Conservation (phyloP, 352 stramenopile genomes). For the Thalassiosira exigua region DNA sequence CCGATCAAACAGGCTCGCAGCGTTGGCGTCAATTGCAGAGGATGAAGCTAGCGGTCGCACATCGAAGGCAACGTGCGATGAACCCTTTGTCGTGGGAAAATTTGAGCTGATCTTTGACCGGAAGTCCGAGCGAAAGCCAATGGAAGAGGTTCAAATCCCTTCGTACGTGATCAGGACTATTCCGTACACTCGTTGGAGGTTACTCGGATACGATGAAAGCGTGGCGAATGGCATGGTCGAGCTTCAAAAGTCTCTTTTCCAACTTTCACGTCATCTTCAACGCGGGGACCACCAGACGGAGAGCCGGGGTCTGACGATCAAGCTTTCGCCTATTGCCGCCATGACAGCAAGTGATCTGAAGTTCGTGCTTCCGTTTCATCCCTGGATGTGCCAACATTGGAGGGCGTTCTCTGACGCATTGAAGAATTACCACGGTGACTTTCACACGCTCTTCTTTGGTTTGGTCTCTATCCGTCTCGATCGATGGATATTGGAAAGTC, state of each 20-base stretch:
- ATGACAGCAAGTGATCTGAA: slow-evolving; percentile 11
- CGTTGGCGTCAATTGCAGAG: too few species aligned
- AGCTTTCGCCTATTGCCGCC: not conserved
- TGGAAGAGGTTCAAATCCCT: slow-evolving; percentile 2
- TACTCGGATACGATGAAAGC: slow-evolving; percentile 1
- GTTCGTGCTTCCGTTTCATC: slow-evolving; percentile 8
- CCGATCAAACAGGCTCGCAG: too few species aligned
- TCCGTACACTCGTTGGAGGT: slow-evolving; percentile 10
- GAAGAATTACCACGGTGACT: slow-evolving; percentile 1
- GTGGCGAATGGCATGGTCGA: not conserved
- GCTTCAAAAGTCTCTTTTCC: not conserved
- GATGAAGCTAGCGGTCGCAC: too few species aligned
- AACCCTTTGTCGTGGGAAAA: slow-evolving; percentile 4
- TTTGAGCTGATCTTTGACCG: slow-evolving; percentile 2
- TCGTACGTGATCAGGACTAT: not conserved
- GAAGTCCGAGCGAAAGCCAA: not conserved
- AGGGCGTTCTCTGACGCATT: slow-evolving; percentile 9
- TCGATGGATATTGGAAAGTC: slow-evolving; percentile 10
- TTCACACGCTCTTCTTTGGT: slow-evolving; percentile 9
- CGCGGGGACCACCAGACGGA: not conserved
- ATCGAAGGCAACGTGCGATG: slow-evolving; percentile 4
- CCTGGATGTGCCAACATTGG: not conserved
- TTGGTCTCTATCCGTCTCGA: slow-evolving; percentile 3
- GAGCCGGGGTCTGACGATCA: not conserved
- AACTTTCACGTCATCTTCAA: not conserved